Evolutionary conservation across 768 basidiomycete species (phyloP), one percentile per base, ranked within the genome.

Genomic region (Rubroboletus satanas): DNA sequence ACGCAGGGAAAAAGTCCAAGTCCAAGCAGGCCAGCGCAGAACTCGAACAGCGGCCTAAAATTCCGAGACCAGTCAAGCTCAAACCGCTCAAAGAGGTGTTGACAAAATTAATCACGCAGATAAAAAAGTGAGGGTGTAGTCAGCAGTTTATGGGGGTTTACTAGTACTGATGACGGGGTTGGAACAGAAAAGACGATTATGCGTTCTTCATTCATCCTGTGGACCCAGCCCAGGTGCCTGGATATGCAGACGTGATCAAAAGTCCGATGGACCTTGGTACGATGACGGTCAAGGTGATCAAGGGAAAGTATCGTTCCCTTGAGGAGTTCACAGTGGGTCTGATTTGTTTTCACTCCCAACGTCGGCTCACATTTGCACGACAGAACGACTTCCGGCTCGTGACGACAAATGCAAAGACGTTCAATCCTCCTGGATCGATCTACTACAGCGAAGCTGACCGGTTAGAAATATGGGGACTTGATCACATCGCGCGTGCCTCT

Each of bases 201-300:
- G 88, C 86, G 2, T 91, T 91, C 71, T 92, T 92, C 67, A 69
- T 90, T 52, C 64, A 70, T 36, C 88, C 88, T 2, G 90, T 92
- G 7, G 78, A 90, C 66, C 67, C 71, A 0, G 67, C 73, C 2
- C 77, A 80, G 59, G 83, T 89, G 0, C 78, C 83, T 11, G 83
- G 83, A 1, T 87, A 87, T 59, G 53, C 74, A 12, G 83, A 87
- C 75, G 73, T 85, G 45, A 83, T 98, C 48, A 85, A 88, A 62
- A 77, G 78, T 18, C 93, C 95, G 7, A 98, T 98, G 94, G 94
- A 98, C 64, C 77, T 98, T 52, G 89, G 90, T 0, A 94, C 93
- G 0, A 88, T 98, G 76, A 73, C 84, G 18, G 74, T 76, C 51
- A 96, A 94, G 71, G 87, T 94, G 43, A 79, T 79, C 54, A 81